Conservation (phyloP, 768 basidiomycete genomes). For the Mycena amicta region DNA sequence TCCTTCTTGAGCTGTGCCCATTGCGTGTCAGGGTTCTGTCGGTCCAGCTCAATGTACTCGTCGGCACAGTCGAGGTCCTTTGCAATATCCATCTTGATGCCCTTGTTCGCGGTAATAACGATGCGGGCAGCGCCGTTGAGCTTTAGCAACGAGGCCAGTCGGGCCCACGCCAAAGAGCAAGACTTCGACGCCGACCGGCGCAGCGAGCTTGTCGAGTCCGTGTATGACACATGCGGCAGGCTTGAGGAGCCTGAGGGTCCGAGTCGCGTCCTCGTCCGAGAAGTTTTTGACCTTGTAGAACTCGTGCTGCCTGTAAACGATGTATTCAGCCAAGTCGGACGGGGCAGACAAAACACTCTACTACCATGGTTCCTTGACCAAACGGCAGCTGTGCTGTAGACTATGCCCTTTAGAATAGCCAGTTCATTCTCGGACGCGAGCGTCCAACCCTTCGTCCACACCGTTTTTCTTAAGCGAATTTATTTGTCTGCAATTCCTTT, state of each 20-base stretch:
- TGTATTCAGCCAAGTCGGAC: slow-evolving; percentile 93
- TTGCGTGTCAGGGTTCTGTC: slow-evolving; percentile 61
- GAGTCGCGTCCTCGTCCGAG: slow-evolving; percentile 82
- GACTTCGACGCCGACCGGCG: slow-evolving; percentile 82
- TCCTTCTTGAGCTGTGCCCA: slow-evolving; percentile 70
- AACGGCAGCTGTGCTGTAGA: no score
- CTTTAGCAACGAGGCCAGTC: slow-evolving; percentile 77
- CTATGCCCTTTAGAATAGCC: no score
- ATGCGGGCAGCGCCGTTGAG: slow-evolving; percentile 71
- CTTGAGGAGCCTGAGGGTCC: no score
- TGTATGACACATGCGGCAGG: slow-evolving; percentile 91
- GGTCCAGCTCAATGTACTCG: slow-evolving; percentile 75
- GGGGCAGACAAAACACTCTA: no score
- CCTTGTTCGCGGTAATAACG: slow-evolving; percentile 75
- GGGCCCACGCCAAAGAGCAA: slow-evolving; percentile 90
- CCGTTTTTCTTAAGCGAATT: no score
- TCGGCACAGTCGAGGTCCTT: slow-evolving; percentile 68
- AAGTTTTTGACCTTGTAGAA: slow-evolving; percentile 90
- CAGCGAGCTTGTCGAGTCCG: no score
- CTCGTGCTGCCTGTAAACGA: slow-evolving; percentile 73
- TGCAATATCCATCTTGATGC: slow-evolving; percentile 77
- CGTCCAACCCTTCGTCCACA: no score
- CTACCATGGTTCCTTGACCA: no score
- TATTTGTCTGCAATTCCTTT: slow-evolving; percentile 51
- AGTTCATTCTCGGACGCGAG: no score